These are phyloP conservation scores for Russula emetica DNA, from an alignment of 768 basidiomycete genomes.

Conservation along the genomic window DNA sequence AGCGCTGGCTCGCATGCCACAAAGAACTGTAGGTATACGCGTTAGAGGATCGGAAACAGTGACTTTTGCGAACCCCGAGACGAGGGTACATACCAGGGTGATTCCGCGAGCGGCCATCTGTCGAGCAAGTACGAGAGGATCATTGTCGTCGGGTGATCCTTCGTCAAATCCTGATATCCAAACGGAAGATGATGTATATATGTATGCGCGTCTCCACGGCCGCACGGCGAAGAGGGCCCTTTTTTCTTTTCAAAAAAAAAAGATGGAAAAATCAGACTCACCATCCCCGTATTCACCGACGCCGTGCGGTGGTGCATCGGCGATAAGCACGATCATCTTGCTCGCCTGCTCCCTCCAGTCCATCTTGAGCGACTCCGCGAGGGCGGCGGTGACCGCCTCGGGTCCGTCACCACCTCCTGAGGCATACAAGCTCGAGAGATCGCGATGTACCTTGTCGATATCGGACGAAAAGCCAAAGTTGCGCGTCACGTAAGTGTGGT, in stretches of 20 bases:
- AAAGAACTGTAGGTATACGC: slow-evolving; percentile 63
- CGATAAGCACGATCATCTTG: slow-evolving; percentile 96
- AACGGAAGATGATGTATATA: slow-evolving; percentile 21
- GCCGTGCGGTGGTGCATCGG: slow-evolving; percentile 96
- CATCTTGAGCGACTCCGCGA: slow-evolving; percentile 83
- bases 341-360: slow-evolving; percentile 85
- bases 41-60: slow-evolving; percentile 20
- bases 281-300: slow-evolving; percentile 97
- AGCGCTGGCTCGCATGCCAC: slow-evolving; percentile 98
- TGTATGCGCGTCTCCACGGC: slow-evolving; percentile 16
- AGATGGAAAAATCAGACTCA: slow-evolving; percentile 35
- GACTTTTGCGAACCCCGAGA: slow-evolving; percentile 16
- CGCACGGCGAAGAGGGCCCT: neutral
- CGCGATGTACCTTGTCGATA: slow-evolving; percentile 78
- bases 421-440: slow-evolving; percentile 80
- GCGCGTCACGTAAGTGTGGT: slow-evolving; percentile 90
- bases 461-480: slow-evolving; percentile 94
- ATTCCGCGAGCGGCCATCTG: slow-evolving; percentile 88
- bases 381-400: slow-evolving; percentile 91
- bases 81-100: slow-evolving; percentile 58
- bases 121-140: slow-evolving; percentile 84
- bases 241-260: slow-evolving; percentile 1
- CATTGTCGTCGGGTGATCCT: slow-evolving; percentile 90
- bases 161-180: slow-evolving; percentile 71
- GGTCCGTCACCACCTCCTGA: slow-evolving; percentile 93